Base-by-base conservation (phyloP, 2,329 filamentous ascomycete genomes). In the Aspergillus texensis region DNA sequence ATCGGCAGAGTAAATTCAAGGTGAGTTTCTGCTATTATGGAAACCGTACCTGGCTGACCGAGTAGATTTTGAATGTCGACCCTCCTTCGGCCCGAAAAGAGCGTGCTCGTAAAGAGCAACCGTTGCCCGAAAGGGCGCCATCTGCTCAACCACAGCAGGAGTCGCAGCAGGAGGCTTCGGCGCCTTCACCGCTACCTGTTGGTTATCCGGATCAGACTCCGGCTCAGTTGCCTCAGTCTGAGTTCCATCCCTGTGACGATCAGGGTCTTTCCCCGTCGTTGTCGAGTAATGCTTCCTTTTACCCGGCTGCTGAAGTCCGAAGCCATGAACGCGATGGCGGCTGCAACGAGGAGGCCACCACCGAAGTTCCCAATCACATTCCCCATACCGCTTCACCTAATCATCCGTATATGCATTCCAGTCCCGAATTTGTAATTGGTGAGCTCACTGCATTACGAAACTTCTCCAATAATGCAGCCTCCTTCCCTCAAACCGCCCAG, bases 1-100 rank as follows among this genome's bases (percentile, higher is more conserved):
- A 32, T 11, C 66, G 68, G 9, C 69, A 70, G 26, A 71, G 67
- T 57, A 72, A 63, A 66, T 72, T 72, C 60, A 72, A 72, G 64
- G 68, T 68, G 45, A 1, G 50, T 32, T 32, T 3, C 8, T n/a
- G 10, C 30, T 34, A 16, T 41, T 6, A 10, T 28, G 4, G 8
- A 12, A 16, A 9, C 8, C 4, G 4, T 16, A 1, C 11, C 11
- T 24, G 11, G 19, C 43, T 57, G 26, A 45, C 21, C 16, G 21
- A 30, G 12, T 48, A 70, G 68, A 73, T 73, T 14, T 36, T 73
- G 57, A 72, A 71, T 57, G 65, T 70, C 16, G 64, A 65, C 46
- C 63, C 67, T 21, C 65, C 65, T 8, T 62, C 68, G 30, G 26
- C 58, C 34, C 58, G 58, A 28, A 54, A 54, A 16, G 52, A 54